Evolutionary conservation across 805 yeast genomes (phyloP).

Genomic region (Wickerhamiella alocasiicola): DNA sequence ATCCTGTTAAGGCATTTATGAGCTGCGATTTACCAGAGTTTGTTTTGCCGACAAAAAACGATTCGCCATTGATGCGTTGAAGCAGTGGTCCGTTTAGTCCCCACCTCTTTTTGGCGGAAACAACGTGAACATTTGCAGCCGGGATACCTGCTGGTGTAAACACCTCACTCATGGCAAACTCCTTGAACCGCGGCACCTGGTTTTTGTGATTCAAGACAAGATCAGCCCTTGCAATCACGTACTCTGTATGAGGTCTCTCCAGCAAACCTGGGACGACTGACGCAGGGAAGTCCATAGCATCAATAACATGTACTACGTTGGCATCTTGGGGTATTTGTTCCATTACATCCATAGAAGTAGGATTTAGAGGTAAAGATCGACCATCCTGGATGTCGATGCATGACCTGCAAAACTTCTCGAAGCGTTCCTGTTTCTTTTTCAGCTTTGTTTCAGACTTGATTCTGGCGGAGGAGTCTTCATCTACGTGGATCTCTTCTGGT

Average conservation of each 20-base stretch:
- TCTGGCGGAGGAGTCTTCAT: not conserved
- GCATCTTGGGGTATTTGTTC: not conserved
- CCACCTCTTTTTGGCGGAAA: slow-evolving; percentile 46
- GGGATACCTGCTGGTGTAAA: slow-evolving; percentile 26
- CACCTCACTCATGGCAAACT: slow-evolving; percentile 28
- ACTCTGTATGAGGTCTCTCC: slow-evolving; percentile 22
- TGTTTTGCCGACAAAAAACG: slow-evolving; percentile 62
- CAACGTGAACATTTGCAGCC: slow-evolving; percentile 34
- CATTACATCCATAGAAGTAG: slow-evolving; percentile 15
- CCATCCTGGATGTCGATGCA: slow-evolving; percentile 18
- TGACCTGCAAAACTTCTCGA: slow-evolving; percentile 18
- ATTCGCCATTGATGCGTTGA: slow-evolving; percentile 19
- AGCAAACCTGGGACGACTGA: slow-evolving; percentile 31
- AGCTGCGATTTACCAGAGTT: slow-evolving; percentile 81
- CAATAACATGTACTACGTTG: slow-evolving; percentile 43
- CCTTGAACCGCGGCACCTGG: slow-evolving; percentile 21
- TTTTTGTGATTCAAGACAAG: slow-evolving; percentile 27
- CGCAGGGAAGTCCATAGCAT: slow-evolving; percentile 62
- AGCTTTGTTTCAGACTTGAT: not conserved
- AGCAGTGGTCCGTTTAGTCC: slow-evolving; percentile 31
- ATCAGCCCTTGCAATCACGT: slow-evolving; percentile 34
- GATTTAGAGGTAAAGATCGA: slow-evolving; percentile 6
- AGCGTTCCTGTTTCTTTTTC: slow-evolving; percentile 10
- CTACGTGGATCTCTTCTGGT: slow-evolving; percentile 5
- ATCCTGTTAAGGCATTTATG: slow-evolving; percentile 53